Conservation (phyloP, 2,329 filamentous ascomycete genomes). For the Diplodia intermedia region DNA sequence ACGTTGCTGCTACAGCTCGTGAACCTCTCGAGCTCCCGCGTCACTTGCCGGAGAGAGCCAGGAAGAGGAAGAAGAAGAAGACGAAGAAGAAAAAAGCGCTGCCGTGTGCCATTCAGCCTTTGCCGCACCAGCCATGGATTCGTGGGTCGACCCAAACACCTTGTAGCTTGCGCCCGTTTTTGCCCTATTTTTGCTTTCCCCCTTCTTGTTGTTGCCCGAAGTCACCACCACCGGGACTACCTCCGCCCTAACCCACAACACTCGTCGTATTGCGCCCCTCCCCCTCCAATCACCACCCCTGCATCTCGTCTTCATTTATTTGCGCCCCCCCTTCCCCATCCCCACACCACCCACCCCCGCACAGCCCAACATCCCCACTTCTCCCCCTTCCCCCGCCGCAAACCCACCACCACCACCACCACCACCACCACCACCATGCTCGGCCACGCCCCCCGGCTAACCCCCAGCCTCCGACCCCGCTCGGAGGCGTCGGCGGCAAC, state of each 20-base stretch:
- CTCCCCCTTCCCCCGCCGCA: no score
- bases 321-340: no score
- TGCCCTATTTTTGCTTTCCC: background rate
- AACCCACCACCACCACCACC: no score
- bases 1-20: background rate
- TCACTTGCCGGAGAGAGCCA: background rate
- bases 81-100: background rate
- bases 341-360: no score
- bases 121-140: conserved; percentile 20
- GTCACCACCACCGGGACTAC: background rate
- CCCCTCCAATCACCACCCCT: background rate
- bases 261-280: no score
- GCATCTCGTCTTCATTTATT: background rate
- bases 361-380: no score
- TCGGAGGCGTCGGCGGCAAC: background rate
- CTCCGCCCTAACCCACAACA: background rate
- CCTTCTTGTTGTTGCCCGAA: no score
- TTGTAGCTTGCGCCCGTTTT: conserved; percentile 17
- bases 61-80: no score
- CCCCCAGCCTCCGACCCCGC: background rate
- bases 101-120: background rate
- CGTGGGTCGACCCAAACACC: conserved; percentile 24
- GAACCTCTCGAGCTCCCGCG: no score
- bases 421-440: no score
- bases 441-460: no score